Base-by-base conservation (phyloP, 2,329 filamentous ascomycete species). In the Fusarium bactridioides region DNA sequence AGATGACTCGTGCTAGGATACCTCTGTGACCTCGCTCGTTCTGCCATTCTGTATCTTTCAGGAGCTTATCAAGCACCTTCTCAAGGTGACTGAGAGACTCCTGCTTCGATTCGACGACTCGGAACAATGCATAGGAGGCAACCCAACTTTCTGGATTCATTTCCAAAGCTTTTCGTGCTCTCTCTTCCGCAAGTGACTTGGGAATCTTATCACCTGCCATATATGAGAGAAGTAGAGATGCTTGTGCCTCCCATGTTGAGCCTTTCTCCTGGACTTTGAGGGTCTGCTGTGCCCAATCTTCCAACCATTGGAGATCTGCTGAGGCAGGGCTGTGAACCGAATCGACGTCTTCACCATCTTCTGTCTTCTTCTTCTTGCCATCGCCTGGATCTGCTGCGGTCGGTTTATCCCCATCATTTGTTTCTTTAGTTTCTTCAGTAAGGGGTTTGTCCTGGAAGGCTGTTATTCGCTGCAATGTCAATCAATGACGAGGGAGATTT, bases 381-480 rank as follows among this genome's bases (percentile, higher is more conserved):
- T 25, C n/a, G n/a, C n/a, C n/a, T n/a, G n/a, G n/a, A n/a, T n/a
- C n/a, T n/a, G n/a, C n/a, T n/a, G n/a, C n/a, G n/a, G n/a, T n/a
- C n/a, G n/a, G n/a, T n/a, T n/a, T n/a, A n/a, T n/a, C n/a, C n/a
- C n/a, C n/a, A n/a, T n/a, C n/a, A n/a, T n/a, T n/a, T n/a, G n/a
- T n/a, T n/a, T n/a, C n/a, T n/a, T n/a, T n/a, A n/a, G n/a, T n/a
- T n/a, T n/a, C n/a, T n/a, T n/a, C 27, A 18, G 15, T 7, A 1
- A 15, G 8, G 11, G 19, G 12, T 12, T 35, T 21, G 4, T 10
- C 31, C 57, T 61, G 3, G 3, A 4, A 43, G 3, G 0, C 0
- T 11, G 27, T 35, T 23, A 38, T 8, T 29, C 1, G 3, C 4
- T 10, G 7, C 7, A 19, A 18, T 9, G 2, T 3, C 10, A 33